These are phyloP conservation scores for Schizophyllum amplum DNA, from an alignment of 1,284 basidiomycete species.

Conservation along the genomic window DNA sequence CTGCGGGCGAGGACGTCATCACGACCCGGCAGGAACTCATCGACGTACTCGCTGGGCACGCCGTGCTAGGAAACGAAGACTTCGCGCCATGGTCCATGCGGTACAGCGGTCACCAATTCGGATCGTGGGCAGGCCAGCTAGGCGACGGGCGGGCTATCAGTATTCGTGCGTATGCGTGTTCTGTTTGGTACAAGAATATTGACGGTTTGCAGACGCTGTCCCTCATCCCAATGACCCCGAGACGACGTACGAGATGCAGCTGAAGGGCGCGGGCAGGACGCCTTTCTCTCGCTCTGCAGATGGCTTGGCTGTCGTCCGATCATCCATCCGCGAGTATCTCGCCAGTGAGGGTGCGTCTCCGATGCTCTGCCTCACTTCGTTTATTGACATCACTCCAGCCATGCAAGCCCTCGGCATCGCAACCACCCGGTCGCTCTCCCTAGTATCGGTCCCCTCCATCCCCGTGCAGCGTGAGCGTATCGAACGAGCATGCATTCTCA, in stretches of 20 bases:
- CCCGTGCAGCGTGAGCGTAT: slow-evolving; percentile 74
- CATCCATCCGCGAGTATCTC: slow-evolving; percentile 88
- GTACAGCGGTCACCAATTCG: slow-evolving; percentile 92
- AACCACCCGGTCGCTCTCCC: slow-evolving; percentile 81
- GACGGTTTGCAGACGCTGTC: slow-evolving; percentile 6
- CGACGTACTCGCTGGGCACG: slow-evolving; percentile 75
- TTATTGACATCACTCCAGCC: slow-evolving; percentile 36
- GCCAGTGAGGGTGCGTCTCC: slow-evolving; percentile 66
- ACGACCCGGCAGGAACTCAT: slow-evolving; percentile 61
- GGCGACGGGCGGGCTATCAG: slow-evolving; percentile 94
- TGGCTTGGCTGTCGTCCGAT: slow-evolving; percentile 87
- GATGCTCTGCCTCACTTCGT: not conserved
- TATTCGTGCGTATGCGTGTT: slow-evolving; percentile 45
- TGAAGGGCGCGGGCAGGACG: slow-evolving; percentile 92
- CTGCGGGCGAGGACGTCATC: slow-evolving; percentile 24
- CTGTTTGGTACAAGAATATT: not conserved
- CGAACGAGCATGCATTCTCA: slow-evolving; percentile 76
- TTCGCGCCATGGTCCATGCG: slow-evolving; percentile 87
- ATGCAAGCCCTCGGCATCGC: slow-evolving; percentile 85
- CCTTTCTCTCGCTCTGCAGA: slow-evolving; percentile 91
- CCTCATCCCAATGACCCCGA: slow-evolving; percentile 50
- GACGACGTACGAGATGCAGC: slow-evolving; percentile 74
- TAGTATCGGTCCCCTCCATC: slow-evolving; percentile 72
- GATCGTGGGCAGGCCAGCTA: slow-evolving; percentile 90
- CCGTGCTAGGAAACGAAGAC: slow-evolving; percentile 52